Conservation (phyloP, 2,329 filamentous ascomycete genomes). For the Leptographium lundbergii region DNA sequence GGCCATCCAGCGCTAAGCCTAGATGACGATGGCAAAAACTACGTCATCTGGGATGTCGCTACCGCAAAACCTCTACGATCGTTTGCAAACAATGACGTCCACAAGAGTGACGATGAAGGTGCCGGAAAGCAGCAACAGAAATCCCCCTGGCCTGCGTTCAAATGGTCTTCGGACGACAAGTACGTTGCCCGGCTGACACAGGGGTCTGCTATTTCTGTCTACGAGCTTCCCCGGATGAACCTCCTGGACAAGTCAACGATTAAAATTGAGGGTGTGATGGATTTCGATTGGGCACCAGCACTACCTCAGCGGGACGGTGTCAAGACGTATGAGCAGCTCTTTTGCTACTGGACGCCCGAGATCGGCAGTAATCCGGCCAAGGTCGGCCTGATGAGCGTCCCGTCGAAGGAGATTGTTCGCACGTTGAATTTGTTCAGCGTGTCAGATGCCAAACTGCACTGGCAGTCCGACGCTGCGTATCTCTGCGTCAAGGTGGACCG, state of each 20-base stretch:
- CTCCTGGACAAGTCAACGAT: conserved; percentile 85
- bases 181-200: conserved; percentile 89
- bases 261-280: conserved; percentile 92
- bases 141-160: conserved; percentile 97
- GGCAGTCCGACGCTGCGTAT: conserved; percentile 90
- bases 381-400: conserved; percentile 91
- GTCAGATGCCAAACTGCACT: conserved; percentile 93
- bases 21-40: conserved; percentile 98
- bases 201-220: conserved; percentile 88
- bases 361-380: conserved; percentile 96
- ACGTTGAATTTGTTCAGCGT: conserved; percentile 97
- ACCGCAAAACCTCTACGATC: conserved; percentile 83
- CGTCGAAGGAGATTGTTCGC: conserved; percentile 85
- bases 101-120: conserved; percentile 45
- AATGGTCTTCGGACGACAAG: conserved; percentile 96
- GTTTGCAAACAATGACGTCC: conserved; percentile 78
- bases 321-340: conserved; percentile 87
- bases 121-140: conserved; percentile 61
- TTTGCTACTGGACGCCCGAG: conserved; percentile 98
- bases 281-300: conserved; percentile 95
- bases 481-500: conserved; percentile 97
- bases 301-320: conserved; percentile 69
- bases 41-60: conserved; percentile 94
- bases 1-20: conserved; percentile 71
- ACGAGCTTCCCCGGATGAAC: conserved; percentile 76